Conservation (phyloP, 768 basidiomycete species). For the Russula griseocarnosa region DNA sequence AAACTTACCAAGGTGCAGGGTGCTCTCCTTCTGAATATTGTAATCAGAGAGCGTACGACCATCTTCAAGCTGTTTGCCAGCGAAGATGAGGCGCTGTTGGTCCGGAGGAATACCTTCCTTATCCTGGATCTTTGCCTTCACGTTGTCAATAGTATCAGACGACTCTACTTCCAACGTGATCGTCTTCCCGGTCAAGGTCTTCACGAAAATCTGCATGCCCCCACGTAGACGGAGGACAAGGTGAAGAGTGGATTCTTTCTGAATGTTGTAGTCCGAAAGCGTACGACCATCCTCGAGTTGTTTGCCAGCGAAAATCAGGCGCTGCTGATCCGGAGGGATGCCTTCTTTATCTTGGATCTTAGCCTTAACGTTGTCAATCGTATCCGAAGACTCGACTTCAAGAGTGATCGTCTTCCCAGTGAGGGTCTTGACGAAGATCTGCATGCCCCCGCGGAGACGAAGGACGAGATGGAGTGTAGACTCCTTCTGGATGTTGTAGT, state of each 20-base stretch:
- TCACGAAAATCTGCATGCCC: slow-evolving; percentile 26
- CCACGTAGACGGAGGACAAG: slow-evolving; percentile 27
- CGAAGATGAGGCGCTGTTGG: slow-evolving; percentile 27
- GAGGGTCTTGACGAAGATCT: slow-evolving; percentile 27
- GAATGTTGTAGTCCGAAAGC: slow-evolving; percentile 27
- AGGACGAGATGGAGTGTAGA: slow-evolving; percentile 32
- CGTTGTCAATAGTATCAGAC: slow-evolving; percentile 27
- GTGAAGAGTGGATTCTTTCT: slow-evolving; percentile 27
- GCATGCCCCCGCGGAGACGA: slow-evolving; percentile 28
- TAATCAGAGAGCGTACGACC: slow-evolving; percentile 28
- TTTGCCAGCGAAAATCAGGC: slow-evolving; percentile 26
- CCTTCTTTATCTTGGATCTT: slow-evolving; percentile 29
- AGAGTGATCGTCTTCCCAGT: slow-evolving; percentile 27
- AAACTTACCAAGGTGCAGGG: slow-evolving; percentile 25
- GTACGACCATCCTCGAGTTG: slow-evolving; percentile 27
- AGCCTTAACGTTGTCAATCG: slow-evolving; percentile 27
- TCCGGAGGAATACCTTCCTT: slow-evolving; percentile 28
- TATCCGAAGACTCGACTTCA: slow-evolving; percentile 27
- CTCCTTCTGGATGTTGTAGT: slow-evolving; percentile 37
- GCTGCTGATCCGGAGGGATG: slow-evolving; percentile 27
- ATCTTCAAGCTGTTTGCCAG: slow-evolving; percentile 27
- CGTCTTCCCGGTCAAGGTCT: slow-evolving; percentile 26
- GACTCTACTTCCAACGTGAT: slow-evolving; percentile 28
- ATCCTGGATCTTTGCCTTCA: slow-evolving; percentile 28
- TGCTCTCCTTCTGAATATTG: slow-evolving; percentile 28